phyloP scores from a whole-genome alignment of 2,329 filamentous ascomycete genomes.

The Neopestalotiopsis rosae region DNA sequence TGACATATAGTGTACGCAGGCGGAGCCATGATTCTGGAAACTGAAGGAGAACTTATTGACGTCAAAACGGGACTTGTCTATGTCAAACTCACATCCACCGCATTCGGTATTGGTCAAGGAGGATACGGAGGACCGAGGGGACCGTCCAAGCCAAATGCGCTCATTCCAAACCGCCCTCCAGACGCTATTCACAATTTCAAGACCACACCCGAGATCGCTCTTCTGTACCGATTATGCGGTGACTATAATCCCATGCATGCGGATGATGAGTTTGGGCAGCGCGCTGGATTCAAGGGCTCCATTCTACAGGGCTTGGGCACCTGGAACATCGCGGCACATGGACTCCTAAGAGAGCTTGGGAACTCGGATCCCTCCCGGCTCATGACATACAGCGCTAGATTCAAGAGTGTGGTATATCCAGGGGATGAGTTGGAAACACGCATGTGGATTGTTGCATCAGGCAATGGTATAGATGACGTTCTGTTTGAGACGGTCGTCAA shows the following conservation, averaged over 20 bases:
- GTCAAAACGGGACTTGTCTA: conserved; percentile 43
- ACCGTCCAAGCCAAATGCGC: conserved; percentile 34
- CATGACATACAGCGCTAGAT: conserved; percentile 49
- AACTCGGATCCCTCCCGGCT: conserved; percentile 45
- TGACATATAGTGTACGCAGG: background rate
- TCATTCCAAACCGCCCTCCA: conserved; percentile 39
- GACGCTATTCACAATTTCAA: conserved; percentile 43
- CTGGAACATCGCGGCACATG: conserved; percentile 53
- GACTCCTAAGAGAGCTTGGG: conserved; percentile 45
- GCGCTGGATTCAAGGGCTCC: conserved; percentile 48
- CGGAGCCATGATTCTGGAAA: conserved; percentile 48
- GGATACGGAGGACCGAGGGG: conserved; percentile 50
- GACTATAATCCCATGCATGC: conserved; percentile 49
- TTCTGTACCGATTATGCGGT: conserved; percentile 51
- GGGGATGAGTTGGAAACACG: conserved; percentile 49
- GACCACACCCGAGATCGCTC: conserved; percentile 43
- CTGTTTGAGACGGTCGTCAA: conserved; percentile 45
- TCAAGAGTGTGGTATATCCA: conserved; percentile 51
- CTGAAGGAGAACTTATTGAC: conserved; percentile 45
- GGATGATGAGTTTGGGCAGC: conserved; percentile 10
- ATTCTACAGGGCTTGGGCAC: conserved; percentile 53
- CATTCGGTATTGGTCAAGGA: conserved; percentile 51
- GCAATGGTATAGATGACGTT: conserved; percentile 39
- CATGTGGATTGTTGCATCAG: conserved; percentile 45
- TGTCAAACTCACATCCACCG: conserved; percentile 42